phyloP scores from a whole-genome alignment of 2,329 filamentous ascomycete genomes.

The Chrysosporium queenslandicum region DNA sequence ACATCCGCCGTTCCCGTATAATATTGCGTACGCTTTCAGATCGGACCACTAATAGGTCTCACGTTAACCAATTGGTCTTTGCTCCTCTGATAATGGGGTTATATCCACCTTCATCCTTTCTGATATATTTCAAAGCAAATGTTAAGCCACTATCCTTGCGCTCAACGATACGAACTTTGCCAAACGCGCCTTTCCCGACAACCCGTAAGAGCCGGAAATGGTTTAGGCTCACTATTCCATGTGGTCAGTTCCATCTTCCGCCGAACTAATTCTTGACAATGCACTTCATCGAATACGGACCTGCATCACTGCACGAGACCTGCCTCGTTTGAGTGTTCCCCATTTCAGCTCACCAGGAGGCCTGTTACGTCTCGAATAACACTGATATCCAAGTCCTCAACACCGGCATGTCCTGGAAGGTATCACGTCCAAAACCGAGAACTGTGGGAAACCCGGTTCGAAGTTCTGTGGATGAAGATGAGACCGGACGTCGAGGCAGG shows the following conservation, averaged over 20 bases:
- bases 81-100: not conserved
- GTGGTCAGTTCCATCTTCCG: not conserved
- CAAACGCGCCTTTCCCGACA: conserved; percentile 94
- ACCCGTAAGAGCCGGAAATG: conserved; percentile 93
- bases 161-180: conserved; percentile 97
- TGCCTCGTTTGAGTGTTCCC: conserved; percentile 93
- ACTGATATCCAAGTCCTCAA: not conserved
- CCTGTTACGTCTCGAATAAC: conserved; percentile 5
- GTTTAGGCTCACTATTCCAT: conserved; percentile 74
- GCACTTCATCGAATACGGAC: conserved; percentile 44
- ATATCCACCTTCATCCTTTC: conserved; percentile 85
- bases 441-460: not conserved
- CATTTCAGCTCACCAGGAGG: conserved; percentile 46
- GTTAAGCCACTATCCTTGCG: conserved; percentile 88
- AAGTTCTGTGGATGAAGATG: not conserved
- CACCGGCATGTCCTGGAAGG: conserved; percentile 3
- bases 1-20: conserved; percentile 91
- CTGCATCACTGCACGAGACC: conserved; percentile 84
- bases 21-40: conserved; percentile 98
- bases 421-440: not conserved
- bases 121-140: conserved; percentile 95
- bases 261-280: not conserved
- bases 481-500: not conserved
- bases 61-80: conserved; percentile 9
- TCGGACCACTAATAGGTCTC: conserved; percentile 60